A percentile compares a stretch with the other conserved stretches of the same genome.
phyloP scores from a whole-genome alignment of 1,139 yeast genomes.

The Hemisphaericaspora subhashii region DNA sequence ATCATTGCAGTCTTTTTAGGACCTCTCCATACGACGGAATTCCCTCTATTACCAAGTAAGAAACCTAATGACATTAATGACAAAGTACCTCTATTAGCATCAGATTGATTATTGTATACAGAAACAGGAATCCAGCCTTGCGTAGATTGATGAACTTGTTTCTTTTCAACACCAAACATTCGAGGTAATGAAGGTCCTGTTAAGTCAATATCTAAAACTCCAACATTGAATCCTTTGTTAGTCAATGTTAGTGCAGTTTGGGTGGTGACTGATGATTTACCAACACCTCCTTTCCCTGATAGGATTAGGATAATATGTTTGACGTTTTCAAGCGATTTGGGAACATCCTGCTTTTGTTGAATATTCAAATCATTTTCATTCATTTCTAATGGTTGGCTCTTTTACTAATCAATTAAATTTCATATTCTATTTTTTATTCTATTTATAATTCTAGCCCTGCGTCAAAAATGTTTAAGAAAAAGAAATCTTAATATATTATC shows the following conservation, averaged over 20 bases:
- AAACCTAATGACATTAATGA: conserved; percentile 91
- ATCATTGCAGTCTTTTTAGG: conserved; percentile 99
- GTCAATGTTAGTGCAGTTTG: conserved; percentile 84
- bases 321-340: conserved; percentile 58
- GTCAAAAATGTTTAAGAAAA: too few species aligned
- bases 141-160: conserved; percentile 77
- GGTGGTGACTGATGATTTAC: conserved; percentile 92
- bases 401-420: too few species aligned
- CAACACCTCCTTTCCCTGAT: conserved; percentile 66
- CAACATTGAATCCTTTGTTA: conserved; percentile 72
- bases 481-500: too few species aligned
- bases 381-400: too few species aligned
- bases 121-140: conserved; percentile 92
- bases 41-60: conserved; percentile 76
- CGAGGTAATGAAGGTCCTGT: conserved; percentile 98
- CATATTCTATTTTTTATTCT: too few species aligned
- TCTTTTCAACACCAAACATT: conserved; percentile 87
- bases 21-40: conserved; percentile 97
- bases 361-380: neutral
- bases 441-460: too few species aligned
- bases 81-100: conserved; percentile 37
- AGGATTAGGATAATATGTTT: conserved; percentile 60
- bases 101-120: conserved; percentile 27
- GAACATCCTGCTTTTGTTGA: conserved; percentile 20
- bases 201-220: conserved; percentile 90